A percentile compares a stretch with the other conserved stretches of the same genome.
These are phyloP conservation scores for Chrysoporthe deuterocubensis DNA, from an alignment of 2,329 filamentous ascomycete species.

Conservation along the genomic window DNA sequence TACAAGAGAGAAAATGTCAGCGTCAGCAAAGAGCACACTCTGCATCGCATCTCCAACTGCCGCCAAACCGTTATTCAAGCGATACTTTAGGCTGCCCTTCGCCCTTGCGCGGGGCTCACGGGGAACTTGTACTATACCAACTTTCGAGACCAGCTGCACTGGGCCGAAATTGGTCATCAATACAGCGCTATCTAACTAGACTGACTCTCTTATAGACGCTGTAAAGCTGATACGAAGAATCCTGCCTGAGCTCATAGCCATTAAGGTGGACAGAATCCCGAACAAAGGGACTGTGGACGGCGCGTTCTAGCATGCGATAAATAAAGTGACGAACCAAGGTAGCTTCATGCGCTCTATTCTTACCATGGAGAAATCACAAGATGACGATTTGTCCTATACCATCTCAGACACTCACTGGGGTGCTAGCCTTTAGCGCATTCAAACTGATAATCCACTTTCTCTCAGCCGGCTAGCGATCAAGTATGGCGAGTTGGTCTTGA, in stretches of 20 bases:
- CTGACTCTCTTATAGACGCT: constrained; percentile 14
- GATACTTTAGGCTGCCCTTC: constrained; percentile 23
- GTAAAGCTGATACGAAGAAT: constrained; percentile 33
- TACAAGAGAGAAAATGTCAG: constrained; percentile 18
- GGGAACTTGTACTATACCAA: constrained; percentile 24
- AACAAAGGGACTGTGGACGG: constrained; percentile 48
- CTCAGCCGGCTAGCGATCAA: not conserved
- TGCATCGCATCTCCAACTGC: constrained; percentile 11
- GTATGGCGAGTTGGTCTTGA: not conserved
- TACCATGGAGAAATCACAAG: constrained; percentile 46
- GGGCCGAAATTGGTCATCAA: constrained; percentile 34
- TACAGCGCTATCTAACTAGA: constrained; percentile 31
- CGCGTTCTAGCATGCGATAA: constrained; percentile 69
- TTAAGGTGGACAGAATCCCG: constrained; percentile 49
- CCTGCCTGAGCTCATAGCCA: constrained; percentile 61
- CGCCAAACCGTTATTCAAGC: constrained; percentile 24
- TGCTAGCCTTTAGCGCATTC: constrained; percentile 48
- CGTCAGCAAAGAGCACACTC: constrained; percentile 12
- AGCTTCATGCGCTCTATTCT: constrained; percentile 44
- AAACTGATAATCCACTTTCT: constrained; percentile 38
- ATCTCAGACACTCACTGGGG: constrained; percentile 53
- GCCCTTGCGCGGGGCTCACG: constrained; percentile 23
- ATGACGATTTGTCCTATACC: constrained; percentile 44
- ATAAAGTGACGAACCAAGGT: constrained; percentile 56
- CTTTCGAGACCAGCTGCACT: constrained; percentile 18